phyloP scores from a whole-genome alignment of 768 basidiomycete species.

The Solioccasus polychromus region DNA sequence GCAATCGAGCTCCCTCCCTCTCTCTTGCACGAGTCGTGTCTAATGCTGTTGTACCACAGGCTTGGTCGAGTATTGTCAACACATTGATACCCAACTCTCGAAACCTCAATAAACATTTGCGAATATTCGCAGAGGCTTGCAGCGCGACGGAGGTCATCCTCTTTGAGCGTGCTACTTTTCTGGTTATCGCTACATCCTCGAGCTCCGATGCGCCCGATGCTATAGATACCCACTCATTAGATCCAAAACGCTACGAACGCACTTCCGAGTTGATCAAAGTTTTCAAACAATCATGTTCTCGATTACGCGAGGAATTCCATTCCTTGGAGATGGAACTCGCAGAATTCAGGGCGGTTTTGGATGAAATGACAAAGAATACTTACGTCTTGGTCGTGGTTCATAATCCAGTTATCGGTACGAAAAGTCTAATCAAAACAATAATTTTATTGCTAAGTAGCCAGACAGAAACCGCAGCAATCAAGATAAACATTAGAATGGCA shows the following conservation, averaged over 20 bases:
- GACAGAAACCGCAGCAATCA: conserved; percentile 83
- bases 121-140: conserved; percentile 82
- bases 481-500: conserved; percentile 84
- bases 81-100: conserved; percentile 93
- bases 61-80: conserved; percentile 97
- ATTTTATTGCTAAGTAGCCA: not conserved
- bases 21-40: conserved; percentile 5
- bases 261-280: conserved; percentile 93
- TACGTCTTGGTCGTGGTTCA: conserved; percentile 89
- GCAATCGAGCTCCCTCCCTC: conserved; percentile 35
- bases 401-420: conserved; percentile 81
- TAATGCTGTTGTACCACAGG: conserved; percentile 47
- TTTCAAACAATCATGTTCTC: conserved; percentile 90
- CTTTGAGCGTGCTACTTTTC: conserved; percentile 96
- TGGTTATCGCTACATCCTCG: conserved; percentile 88
- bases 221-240: conserved; percentile 44
- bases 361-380: conserved; percentile 90
- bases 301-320: conserved; percentile 80
- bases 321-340: conserved; percentile 83
- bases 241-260: conserved; percentile 76
- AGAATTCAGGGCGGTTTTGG: conserved; percentile 86
- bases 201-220: conserved; percentile 37
- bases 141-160: conserved; percentile 92
- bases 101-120: conserved; percentile 84
- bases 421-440: not conserved